Base-by-base conservation (phyloP, 1,139 yeast genomes). In the Lodderomyces pseudojiufengensis region DNA sequence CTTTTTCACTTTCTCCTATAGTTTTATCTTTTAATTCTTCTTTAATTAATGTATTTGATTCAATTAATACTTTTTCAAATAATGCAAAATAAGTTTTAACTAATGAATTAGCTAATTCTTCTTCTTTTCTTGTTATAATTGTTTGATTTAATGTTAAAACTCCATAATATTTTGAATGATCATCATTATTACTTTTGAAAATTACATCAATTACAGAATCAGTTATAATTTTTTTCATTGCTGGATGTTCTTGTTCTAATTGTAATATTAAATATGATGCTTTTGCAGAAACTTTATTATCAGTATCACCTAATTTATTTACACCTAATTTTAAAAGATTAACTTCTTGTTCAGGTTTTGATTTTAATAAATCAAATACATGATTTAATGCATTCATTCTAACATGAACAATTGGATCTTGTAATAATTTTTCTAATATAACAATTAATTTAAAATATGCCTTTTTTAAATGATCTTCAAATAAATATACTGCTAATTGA, bases 311-410 rank as follows among this genome's bases (percentile, higher is more conserved):
- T 33, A 92, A 70, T 57, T 92, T 92, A 59, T 94, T 92, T 33
- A 88, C 94, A 35, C 95, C 96, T 40, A 94, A 70, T 49, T 92
- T 76, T 50, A 92, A 70, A 47, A 94, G 68, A 57, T 94, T 92
- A 34, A 83, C 95, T 61, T 92, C 99, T 65, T 94, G 98, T 63
- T 92, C 99, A 3, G 99, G 97, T 57, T 90, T 92, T 11, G 84
- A 73, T 47, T 78, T 80, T 42, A 92, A 65, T 31, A 92, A 69
- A 43, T 86, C 95, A 48, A 90, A 84, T 29, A 90, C 73, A 53
- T 86, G 92, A 32, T 75, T 68, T 26, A 88, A 73, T 27, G 85
- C 79, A 44, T 78, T 85, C 70, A 83, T 74, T 57, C 95, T 78
- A 29, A 92, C 95, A 54, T 85, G 94, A 39, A 83, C 78, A 50